phyloP scores from a whole-genome alignment of 305 asterid genomes.

The Nicotiana rustica region DNA sequence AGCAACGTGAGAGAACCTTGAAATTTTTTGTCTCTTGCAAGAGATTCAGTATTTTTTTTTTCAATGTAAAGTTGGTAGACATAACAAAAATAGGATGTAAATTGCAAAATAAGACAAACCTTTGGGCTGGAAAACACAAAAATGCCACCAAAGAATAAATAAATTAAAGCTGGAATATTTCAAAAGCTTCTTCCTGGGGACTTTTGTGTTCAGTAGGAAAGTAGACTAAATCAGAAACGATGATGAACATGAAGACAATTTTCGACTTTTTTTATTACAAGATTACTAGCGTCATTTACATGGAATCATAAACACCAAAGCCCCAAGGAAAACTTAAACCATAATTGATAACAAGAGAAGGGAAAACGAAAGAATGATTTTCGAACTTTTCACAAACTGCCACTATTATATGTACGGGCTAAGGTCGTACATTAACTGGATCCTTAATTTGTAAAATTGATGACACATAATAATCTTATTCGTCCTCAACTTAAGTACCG shows the following conservation, averaged over 20 bases:
- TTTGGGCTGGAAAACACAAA: background rate
- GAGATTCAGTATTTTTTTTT: too few species aligned
- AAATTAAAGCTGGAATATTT: too few species aligned
- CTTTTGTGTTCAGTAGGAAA: background rate
- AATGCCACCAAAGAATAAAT: too few species aligned
- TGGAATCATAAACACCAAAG: background rate
- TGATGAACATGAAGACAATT: background rate
- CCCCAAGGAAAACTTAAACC: background rate
- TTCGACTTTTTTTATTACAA: background rate
- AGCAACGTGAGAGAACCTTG: background rate
- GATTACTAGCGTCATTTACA: conserved; percentile 18
- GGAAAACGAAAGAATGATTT: background rate
- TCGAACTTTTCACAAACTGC: background rate
- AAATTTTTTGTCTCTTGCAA: background rate
- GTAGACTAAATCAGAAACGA: background rate
- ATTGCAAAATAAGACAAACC: background rate
- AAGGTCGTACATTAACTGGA: background rate
- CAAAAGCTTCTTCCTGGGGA: background rate
- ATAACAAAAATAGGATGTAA: background rate
- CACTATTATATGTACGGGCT: background rate
- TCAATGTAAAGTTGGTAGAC: background rate
- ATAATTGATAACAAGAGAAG: background rate
- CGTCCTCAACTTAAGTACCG: background rate
- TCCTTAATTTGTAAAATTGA: background rate
- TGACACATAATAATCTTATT: background rate